A percentile compares a stretch with the other conserved stretches of the same genome.
Evolutionary conservation across 768 basidiomycete species (phyloP).

Genomic region (Phaeotremella skinneri): DNA sequence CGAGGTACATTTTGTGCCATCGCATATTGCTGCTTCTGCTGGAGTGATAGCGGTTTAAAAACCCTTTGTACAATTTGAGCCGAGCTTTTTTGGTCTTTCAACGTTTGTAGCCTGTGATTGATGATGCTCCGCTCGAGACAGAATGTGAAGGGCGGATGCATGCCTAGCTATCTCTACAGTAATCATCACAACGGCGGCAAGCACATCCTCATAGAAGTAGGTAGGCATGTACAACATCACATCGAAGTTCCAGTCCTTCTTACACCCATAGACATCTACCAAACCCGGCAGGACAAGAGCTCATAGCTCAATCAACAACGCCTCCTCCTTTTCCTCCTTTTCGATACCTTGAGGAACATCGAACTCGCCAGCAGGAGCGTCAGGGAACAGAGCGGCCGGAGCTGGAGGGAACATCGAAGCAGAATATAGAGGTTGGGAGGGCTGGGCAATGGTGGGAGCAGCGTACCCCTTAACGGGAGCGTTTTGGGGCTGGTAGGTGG

Average conservation of each 20-base stretch:
- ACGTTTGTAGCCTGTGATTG: no score
- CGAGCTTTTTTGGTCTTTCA: no score
- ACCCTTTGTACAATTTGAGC: no score
- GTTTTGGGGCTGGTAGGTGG: background rate
- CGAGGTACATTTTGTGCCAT: conserved; percentile 24
- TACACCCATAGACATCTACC: no score
- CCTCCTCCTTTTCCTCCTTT: conserved; percentile 44
- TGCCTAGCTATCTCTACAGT: no score
- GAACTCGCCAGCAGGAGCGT: conserved; percentile 34
- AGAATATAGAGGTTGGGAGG: background rate
- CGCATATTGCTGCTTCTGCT: conserved; percentile 9
- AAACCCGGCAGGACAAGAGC: background rate
- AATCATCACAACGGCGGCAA: no score
- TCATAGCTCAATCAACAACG: conserved; percentile 47
- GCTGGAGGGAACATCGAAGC: conserved; percentile 38
- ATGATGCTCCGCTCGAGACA: no score
- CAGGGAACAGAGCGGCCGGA: conserved; percentile 46
- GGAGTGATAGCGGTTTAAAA: no score
- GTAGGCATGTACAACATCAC: no score
- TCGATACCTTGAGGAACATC: conserved; percentile 25
- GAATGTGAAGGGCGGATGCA: no score
- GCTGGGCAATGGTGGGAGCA: background rate
- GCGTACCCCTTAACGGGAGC: background rate
- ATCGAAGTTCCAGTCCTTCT: no score
- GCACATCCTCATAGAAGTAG: no score